phyloP scores from a whole-genome alignment of 108 stramenopile genomes.

The Stephanodiscus minutulus region DNA sequence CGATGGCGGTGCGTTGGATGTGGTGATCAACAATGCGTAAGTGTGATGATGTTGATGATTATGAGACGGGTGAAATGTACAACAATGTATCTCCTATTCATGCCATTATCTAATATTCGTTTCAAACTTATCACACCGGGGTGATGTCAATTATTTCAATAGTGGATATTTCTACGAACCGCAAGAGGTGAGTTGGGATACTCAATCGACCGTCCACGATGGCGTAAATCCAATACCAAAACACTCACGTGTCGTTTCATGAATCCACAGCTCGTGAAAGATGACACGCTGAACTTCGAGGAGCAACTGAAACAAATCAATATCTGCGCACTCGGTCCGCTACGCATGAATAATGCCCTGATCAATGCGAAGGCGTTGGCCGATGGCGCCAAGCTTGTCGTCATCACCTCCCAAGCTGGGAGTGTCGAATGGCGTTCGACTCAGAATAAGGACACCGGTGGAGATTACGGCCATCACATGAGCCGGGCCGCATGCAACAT shows the following conservation, averaged over 20 bases:
- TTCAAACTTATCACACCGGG: no score
- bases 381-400: slow-evolving; percentile 80
- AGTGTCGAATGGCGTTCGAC: slow-evolving; percentile 80
- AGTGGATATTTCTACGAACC: slow-evolving; percentile 86
- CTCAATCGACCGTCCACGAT: background rate
- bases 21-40: slow-evolving; percentile 81
- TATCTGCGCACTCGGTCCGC: slow-evolving; percentile 88
- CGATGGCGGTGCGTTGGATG: slow-evolving; percentile 76
- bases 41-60: background rate
- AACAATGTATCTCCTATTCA: no score
- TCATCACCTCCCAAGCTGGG: slow-evolving; percentile 91
- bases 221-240: background rate
- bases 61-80: background rate
- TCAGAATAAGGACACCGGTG: slow-evolving; percentile 79
- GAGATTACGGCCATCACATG: slow-evolving; percentile 95
- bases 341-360: slow-evolving; percentile 78
- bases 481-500: slow-evolving; percentile 91
- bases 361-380: slow-evolving; percentile 63
- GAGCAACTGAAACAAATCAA: slow-evolving; percentile 89
- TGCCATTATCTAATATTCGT: no score
- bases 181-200: slow-evolving; percentile 44
- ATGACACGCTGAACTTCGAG: slow-evolving; percentile 79
- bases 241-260: background rate
- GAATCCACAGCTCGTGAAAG: slow-evolving; percentile 39
- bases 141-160: no score